phyloP scores from a whole-genome alignment of 2,329 filamentous ascomycete genomes.

The Fusarium subtropicale region DNA sequence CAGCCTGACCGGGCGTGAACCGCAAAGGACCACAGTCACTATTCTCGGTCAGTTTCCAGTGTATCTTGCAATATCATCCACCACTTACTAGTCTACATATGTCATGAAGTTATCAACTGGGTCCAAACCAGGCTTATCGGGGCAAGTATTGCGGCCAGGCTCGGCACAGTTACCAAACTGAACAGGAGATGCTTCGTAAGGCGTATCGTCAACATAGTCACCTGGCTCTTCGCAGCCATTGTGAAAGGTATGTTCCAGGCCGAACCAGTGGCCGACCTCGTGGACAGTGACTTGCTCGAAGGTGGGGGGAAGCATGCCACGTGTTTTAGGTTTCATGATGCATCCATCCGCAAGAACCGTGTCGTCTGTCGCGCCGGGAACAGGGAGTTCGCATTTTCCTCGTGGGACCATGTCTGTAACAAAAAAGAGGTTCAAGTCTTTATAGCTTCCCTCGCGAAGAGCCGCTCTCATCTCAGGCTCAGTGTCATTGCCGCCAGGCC shows the following conservation, averaged over 20 bases:
- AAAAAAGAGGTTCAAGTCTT: slow-evolving; percentile 25
- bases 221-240: slow-evolving; percentile 28
- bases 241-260: slow-evolving; percentile 28
- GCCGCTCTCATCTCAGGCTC: slow-evolving; percentile 2
- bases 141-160: slow-evolving; percentile 5
- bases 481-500: background rate
- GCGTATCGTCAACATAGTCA: slow-evolving; percentile 25
- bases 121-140: slow-evolving; percentile 25
- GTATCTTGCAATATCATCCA: rapidly evolving
- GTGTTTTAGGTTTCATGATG: slow-evolving; percentile 1
- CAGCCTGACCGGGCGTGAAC: slow-evolving; percentile 21
- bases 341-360: slow-evolving; percentile 25
- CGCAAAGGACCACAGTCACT: slow-evolving; percentile 13
- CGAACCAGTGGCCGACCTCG: slow-evolving; percentile 31
- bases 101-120: slow-evolving; percentile 25
- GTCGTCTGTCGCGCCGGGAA: slow-evolving; percentile 1
- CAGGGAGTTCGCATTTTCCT: slow-evolving; percentile 25
- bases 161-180: background rate
- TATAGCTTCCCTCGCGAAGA: slow-evolving; percentile 26
- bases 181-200: slow-evolving; percentile 3
- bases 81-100: slow-evolving; percentile 13
- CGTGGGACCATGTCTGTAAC: background rate
- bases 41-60: background rate
- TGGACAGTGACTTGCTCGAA: slow-evolving; percentile 5
- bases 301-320: background rate